Conservation (phyloP, 2,329 filamentous ascomycete genomes). For the Aspergillus eucalypticola region DNA sequence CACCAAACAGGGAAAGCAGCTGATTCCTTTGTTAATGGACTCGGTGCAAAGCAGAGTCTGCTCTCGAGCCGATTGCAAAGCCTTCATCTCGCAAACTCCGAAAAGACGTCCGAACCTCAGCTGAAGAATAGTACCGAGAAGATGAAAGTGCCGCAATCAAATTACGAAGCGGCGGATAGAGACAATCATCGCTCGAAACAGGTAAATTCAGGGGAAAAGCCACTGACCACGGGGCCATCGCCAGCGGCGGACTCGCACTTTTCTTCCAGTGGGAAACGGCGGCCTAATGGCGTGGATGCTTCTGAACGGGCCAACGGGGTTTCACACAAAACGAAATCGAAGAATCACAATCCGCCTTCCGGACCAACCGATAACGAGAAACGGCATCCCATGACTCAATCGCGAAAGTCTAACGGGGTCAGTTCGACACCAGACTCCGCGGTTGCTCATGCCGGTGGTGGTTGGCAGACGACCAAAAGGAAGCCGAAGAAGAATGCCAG, state of each 20-base stretch:
- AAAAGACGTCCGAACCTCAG: constrained; percentile 29
- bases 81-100: constrained; percentile 39
- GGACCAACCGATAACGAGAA: constrained; percentile 31
- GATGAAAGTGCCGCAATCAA: constrained; percentile 20
- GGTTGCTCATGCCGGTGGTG: constrained; percentile 24
- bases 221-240: constrained; percentile 24
- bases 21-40: constrained; percentile 27
- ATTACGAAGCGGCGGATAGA: constrained; percentile 29
- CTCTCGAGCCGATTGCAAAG: constrained; percentile 42
- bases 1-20: constrained; percentile 19
- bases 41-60: constrained; percentile 33
- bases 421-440: constrained; percentile 29
- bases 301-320: constrained; percentile 39
- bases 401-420: constrained; percentile 36
- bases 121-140: constrained; percentile 29
- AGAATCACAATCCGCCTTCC: constrained; percentile 27
- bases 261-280: constrained; percentile 34
- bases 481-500: constrained; percentile 43
- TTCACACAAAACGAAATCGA: constrained; percentile 37
- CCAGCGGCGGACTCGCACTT: constrained; percentile 33
- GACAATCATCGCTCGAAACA: constrained; percentile 32
- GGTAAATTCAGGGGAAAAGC: constrained; percentile 27
- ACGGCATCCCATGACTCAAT: constrained; percentile 27
- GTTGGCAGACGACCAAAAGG: constrained; percentile 50
- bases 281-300: constrained; percentile 32